These are phyloP conservation scores for Penicillium malachiteum DNA, from an alignment of 495 filamentous ascomycete species.

Conservation along the genomic window DNA sequence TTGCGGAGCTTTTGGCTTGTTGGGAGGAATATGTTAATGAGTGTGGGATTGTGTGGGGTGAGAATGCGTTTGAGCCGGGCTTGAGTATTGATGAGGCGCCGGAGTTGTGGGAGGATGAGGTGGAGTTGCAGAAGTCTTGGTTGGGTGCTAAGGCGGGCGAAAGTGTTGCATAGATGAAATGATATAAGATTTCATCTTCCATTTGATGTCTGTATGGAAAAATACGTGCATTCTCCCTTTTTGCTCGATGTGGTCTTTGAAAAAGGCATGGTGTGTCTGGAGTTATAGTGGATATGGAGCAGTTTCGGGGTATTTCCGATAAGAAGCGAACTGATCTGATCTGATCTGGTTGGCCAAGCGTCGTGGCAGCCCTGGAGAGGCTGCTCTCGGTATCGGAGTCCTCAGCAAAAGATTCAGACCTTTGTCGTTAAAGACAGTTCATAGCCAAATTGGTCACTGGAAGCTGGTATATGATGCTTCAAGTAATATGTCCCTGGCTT, in stretches of 20 bases:
- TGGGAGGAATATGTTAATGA: constrained; percentile 39
- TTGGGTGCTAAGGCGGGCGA: constrained; percentile 13
- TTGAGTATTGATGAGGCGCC: constrained; percentile 11
- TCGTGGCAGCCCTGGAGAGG: too few relatives aligned
- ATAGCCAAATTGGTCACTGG: too few relatives aligned
- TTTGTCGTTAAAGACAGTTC: too few relatives aligned
- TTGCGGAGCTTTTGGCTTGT: constrained; percentile 32
- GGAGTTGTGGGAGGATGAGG: constrained; percentile 18
- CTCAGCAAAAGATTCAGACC: too few relatives aligned
- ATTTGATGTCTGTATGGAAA: neutral
- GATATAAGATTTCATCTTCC: neutral
- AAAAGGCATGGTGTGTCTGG: neutral
- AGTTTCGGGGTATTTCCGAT: too few relatives aligned
- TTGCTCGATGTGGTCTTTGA: neutral
- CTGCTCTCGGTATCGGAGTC: too few relatives aligned
- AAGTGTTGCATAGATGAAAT: neutral
- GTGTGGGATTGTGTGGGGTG: constrained; percentile 20
- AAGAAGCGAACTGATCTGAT: too few relatives aligned
- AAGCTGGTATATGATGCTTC: too few relatives aligned
- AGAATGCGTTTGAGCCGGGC: constrained; percentile 10
- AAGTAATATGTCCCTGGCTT: too few relatives aligned
- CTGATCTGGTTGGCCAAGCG: too few relatives aligned
- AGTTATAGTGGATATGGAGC: too few relatives aligned
- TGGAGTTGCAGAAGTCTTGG: constrained; percentile 16
- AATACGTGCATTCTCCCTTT: neutral